Conservation (phyloP, 1,284 basidiomycete species). For the Papiliotrema fonsecae region DNA sequence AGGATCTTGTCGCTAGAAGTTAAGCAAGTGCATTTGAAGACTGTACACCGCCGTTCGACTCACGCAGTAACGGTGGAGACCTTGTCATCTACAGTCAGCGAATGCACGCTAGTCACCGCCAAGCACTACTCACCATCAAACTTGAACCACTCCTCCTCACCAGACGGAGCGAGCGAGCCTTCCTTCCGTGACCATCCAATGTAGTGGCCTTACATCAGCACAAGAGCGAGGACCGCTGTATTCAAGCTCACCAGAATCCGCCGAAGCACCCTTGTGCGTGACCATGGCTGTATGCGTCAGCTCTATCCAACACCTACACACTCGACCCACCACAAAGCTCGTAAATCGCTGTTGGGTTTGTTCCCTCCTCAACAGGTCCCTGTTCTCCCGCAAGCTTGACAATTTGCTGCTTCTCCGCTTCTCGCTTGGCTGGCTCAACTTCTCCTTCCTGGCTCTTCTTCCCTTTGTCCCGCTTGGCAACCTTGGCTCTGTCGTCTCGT, state of each 20-base stretch:
- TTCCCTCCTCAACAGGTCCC: constrained; percentile 11
- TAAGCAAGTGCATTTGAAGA: neutral
- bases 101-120: neutral
- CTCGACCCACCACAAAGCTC: constrained; percentile 46
- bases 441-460: constrained; percentile 46
- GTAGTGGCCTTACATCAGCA: constrained; percentile 61
- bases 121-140: constrained; percentile 43
- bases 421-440: constrained; percentile 24
- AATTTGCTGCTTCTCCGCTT: constrained; percentile 44
- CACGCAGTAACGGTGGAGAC: constrained; percentile 52
- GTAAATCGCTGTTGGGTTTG: constrained; percentile 42
- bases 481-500: constrained; percentile 74
- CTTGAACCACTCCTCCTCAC: constrained; percentile 66
- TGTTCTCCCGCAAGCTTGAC: constrained; percentile 16
- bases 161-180: constrained; percentile 18
- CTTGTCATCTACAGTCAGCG: constrained; percentile 75
- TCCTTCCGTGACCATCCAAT: constrained; percentile 62
- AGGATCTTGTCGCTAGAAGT: constrained; percentile 66
- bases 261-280: constrained; percentile 92
- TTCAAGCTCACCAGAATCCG: constrained; percentile 63
- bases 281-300: constrained; percentile 66
- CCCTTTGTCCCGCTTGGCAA: constrained; percentile 62
- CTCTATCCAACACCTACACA: neutral
- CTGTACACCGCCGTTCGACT: constrained; percentile 6
- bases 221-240: neutral